Evolutionary conservation across 2,329 filamentous ascomycete genomes (phyloP).

Genomic region (Fonsecaea pedrosoi): DNA sequence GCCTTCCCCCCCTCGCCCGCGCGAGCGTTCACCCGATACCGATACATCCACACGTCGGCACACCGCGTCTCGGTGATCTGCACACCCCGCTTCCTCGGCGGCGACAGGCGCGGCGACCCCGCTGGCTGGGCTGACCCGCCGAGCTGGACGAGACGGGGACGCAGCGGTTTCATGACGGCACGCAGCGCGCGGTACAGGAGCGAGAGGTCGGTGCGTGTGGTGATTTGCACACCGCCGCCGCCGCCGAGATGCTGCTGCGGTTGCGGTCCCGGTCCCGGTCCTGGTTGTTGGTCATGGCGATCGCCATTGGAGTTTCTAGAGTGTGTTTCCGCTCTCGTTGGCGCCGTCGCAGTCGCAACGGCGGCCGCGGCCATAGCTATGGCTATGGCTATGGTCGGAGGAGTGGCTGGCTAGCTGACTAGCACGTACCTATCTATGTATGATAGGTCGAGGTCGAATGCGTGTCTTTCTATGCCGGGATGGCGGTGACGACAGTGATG

Average conservation of each 20-base stretch:
- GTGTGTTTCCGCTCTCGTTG: no score
- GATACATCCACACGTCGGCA: constrained; percentile 56
- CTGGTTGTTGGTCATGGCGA: neutral
- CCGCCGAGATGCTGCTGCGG: no score
- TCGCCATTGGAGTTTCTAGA: neutral
- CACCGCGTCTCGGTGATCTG: constrained; percentile 50
- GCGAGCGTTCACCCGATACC: constrained; percentile 41
- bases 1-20: neutral
- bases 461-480: no score
- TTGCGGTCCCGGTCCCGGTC: no score
- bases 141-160: constrained; percentile 34
- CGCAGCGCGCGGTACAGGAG: constrained; percentile 33
- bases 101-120: constrained; percentile 51
- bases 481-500: no score
- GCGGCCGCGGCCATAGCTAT: no score
- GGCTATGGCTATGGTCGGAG: no score
- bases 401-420: no score
- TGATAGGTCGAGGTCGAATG: no score
- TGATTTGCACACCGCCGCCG: constrained; percentile 16
- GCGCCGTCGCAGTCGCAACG: no score
- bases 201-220: constrained; percentile 29
- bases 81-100: constrained; percentile 45
- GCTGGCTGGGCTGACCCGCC: constrained; percentile 16
- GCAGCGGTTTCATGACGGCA: constrained; percentile 31
- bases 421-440: no score